Conservation (phyloP, 305 asterid genomes). For the Solanum hybrid region DNA sequence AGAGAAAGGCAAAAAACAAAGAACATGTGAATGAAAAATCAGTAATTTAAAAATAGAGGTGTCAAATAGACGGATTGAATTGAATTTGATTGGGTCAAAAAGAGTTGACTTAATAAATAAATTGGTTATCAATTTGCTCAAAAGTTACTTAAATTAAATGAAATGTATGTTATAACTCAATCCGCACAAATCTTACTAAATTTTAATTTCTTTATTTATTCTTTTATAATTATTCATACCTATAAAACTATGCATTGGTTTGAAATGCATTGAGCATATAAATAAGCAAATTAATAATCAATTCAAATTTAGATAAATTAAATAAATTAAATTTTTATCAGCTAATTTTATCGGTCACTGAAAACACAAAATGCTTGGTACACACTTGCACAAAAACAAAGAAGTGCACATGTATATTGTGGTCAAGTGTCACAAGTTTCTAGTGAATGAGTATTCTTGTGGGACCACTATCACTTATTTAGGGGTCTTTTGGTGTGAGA, state of each 20-base stretch:
- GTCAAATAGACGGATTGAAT: background rate
- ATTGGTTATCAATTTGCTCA: accelerated
- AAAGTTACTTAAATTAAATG: background rate
- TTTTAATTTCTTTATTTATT: background rate
- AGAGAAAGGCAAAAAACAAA: background rate
- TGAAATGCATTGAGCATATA: background rate
- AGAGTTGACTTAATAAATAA: background rate
- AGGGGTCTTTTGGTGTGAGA: too few relatives aligned
- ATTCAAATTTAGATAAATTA: background rate
- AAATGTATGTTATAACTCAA: background rate
- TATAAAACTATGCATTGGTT: background rate
- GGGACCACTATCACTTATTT: background rate
- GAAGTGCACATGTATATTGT: background rate
- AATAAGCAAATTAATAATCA: background rate
- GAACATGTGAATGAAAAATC: background rate
- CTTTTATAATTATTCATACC: background rate
- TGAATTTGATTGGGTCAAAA: accelerated
- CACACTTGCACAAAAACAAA: background rate
- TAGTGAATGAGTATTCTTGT: background rate
- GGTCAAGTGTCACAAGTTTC: constrained; percentile 6
- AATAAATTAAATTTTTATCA: background rate
- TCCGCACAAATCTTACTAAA: background rate
- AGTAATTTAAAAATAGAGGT: background rate
- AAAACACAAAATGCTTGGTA: background rate
- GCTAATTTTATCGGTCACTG: background rate